These are phyloP conservation scores for Microdochium nivale DNA, from an alignment of 2,329 filamentous ascomycete species.

Conservation along the genomic window DNA sequence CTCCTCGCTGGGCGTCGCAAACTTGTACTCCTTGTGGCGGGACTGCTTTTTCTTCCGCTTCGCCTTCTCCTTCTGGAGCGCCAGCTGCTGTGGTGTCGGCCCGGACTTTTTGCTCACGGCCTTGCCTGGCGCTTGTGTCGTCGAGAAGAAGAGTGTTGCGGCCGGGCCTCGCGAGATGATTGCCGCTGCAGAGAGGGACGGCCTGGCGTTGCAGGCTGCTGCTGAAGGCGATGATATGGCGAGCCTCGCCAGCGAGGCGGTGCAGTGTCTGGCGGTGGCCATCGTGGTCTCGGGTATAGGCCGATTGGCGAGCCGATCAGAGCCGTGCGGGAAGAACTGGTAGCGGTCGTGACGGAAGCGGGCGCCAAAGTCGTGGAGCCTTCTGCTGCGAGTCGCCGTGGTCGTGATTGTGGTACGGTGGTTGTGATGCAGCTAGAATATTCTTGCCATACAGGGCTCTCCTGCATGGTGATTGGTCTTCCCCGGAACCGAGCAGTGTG, in stretches of 20 bases:
- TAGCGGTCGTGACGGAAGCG: too few species aligned
- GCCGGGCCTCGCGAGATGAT: background rate
- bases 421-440: too few species aligned
- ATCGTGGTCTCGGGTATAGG: conserved; percentile 22
- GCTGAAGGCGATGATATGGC: conserved; percentile 30
- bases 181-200: conserved; percentile 13
- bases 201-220: conserved; percentile 24
- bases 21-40: conserved; percentile 55
- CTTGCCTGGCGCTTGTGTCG: conserved; percentile 32
- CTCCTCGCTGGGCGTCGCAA: conserved; percentile 52
- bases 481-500: too few species aligned
- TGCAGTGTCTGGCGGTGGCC: conserved; percentile 43
- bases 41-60: conserved; percentile 57
- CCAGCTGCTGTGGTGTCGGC: conserved; percentile 29
- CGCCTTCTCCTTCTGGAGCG: conserved; percentile 34
- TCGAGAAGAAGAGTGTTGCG: background rate
- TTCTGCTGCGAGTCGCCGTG: too few species aligned
- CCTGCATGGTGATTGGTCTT: too few species aligned
- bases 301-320: conserved; percentile 4
- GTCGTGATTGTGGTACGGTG: too few species aligned
- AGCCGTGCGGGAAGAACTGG: background rate
- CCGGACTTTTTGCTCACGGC: conserved; percentile 15
- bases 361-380: too few species aligned
- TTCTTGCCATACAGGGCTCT: too few species aligned
- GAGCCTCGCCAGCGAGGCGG: conserved; percentile 45